Conservation (phyloP, 2,329 filamentous ascomycete species). For the Orbilia blumenaviensis region DNA sequence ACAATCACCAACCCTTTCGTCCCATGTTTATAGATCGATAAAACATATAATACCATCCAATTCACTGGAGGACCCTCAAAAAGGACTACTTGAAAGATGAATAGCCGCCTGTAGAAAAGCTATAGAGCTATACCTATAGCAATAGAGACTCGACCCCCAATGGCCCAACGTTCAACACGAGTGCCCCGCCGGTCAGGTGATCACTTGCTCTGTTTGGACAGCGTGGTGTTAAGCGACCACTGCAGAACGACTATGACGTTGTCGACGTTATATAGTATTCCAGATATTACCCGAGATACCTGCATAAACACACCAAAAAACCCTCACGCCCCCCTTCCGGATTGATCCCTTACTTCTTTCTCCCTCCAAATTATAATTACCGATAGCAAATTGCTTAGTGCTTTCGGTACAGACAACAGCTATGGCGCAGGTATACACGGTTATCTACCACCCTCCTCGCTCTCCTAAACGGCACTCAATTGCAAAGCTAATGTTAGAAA, state of each 20-base stretch:
- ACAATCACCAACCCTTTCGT: neutral
- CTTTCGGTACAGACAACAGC: neutral
- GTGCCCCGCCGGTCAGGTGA: slow-evolving; percentile 21
- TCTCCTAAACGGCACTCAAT: neutral
- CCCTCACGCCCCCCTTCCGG: neutral
- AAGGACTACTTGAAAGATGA: too few species aligned
- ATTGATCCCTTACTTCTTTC: neutral
- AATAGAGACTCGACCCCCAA: too few species aligned
- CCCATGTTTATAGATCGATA: neutral
- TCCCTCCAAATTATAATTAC: too few species aligned
- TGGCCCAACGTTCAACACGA: neutral
- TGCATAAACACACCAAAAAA: slow-evolving; percentile 17
- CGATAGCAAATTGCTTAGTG: neutral
- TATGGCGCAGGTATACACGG: slow-evolving; percentile 43
- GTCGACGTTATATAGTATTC: too few species aligned
- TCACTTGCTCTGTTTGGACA: slow-evolving; percentile 20
- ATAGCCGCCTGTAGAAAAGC: too few species aligned
- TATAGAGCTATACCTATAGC: too few species aligned
- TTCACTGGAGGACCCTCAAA: too few species aligned
- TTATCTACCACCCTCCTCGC: neutral
- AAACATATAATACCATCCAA: too few species aligned
- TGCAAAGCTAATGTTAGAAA: neutral
- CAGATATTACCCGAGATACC: neutral
- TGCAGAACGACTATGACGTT: slow-evolving; percentile 29
- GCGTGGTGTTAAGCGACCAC: slow-evolving; percentile 39